Percentiles rank a stretch among this genome's conserved stretches.
Conservation (phyloP, 257 asterid genomes). For the Apocynum venetum region DNA sequence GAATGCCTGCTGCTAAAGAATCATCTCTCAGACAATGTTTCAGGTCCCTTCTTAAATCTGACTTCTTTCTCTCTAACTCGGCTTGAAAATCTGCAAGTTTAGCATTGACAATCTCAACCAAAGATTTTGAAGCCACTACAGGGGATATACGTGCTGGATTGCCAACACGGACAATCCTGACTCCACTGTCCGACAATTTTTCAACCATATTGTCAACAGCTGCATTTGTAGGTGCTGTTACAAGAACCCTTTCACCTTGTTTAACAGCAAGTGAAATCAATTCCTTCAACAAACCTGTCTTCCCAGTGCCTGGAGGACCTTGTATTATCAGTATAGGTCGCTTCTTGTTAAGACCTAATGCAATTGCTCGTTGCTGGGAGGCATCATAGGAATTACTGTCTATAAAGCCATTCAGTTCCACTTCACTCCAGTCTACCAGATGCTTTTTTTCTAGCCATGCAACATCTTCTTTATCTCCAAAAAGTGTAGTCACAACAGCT, state of each 20-base stretch:
- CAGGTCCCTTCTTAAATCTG: conserved; percentile 83
- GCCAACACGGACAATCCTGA: conserved; percentile 78
- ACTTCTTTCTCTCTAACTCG: conserved; percentile 82
- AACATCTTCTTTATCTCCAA: conserved; percentile 81
- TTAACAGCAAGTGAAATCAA: conserved; percentile 65
- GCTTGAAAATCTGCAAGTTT: conserved; percentile 67
- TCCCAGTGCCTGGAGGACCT: conserved; percentile 99
- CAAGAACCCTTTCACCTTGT: conserved; percentile 94
- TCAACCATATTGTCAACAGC: conserved; percentile 99
- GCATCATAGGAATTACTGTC: conserved; percentile 44
- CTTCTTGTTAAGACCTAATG: conserved; percentile 79
- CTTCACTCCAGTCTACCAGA: conserved; percentile 67
- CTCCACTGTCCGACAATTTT: conserved; percentile 62
- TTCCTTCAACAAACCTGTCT: conserved; percentile 78
- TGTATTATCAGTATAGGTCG: conserved; percentile 75
- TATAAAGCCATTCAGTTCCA: conserved; percentile 42
- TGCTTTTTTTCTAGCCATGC: conserved; percentile 53
- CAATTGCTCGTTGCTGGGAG: conserved; percentile 82
- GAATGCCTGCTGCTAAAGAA: conserved; percentile 96
- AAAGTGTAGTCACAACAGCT: conserved; percentile 69
- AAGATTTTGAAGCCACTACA: conserved; percentile 76
- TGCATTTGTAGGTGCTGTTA: conserved; percentile 96
- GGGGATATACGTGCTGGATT: conserved; percentile 91
- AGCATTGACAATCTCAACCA: conserved; percentile 72
- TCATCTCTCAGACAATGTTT: conserved; percentile 81